Base-by-base conservation (phyloP, 257 asterid genomes). In the Plantago ovata region DNA sequence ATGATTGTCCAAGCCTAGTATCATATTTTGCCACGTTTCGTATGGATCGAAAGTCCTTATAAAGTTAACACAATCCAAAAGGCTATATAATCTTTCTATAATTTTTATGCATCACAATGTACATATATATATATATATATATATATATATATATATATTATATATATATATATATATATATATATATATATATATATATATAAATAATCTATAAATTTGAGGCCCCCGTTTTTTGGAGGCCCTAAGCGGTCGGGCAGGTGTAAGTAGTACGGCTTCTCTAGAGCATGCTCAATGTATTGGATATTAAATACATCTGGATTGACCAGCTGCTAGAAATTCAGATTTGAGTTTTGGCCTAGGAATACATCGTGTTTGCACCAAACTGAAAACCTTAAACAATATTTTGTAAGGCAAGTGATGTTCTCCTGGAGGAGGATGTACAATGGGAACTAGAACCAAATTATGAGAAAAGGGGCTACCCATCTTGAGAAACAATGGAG, bases 1-100 rank as follows among this genome's bases (percentile, higher is more conserved):
- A 89, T 9, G 98, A 87, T 61, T 87, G 96, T 14, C 95, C 98
- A 18, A 91, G 96, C 70, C 98, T 78, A 0, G 98, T 95, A 20
- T 96, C 94, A 72, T 85, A 87, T 62, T 91, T 91, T 0, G 96
- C 95, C 54, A 91, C 95, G 13, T 91, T 91, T 69, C 68, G 77
- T 48, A 91, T 91, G 43, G 65, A 19, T 7, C 68, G 65, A 69
- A 87, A 91, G 41, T 91, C 81, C n/a, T n/a, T n/a, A n/a, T n/a
- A n/a, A n/a, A n/a, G n/a, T n/a, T n/a, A n/a, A n/a, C n/a, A n/a
- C n/a, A n/a, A n/a, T n/a, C n/a, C n/a, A n/a, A n/a, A n/a, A n/a
- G n/a, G n/a, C n/a, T n/a, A n/a, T n/a, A n/a, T n/a, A n/a, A n/a
- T n/a, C n/a, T n/a, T n/a, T n/a, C n/a, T n/a, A n/a, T n/a, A n/a